Percentiles rank a stretch among this genome's conserved stretches.
phyloP scores from a whole-genome alignment of 352 stramenopile species.

The Phytophthora aleatoria region DNA sequence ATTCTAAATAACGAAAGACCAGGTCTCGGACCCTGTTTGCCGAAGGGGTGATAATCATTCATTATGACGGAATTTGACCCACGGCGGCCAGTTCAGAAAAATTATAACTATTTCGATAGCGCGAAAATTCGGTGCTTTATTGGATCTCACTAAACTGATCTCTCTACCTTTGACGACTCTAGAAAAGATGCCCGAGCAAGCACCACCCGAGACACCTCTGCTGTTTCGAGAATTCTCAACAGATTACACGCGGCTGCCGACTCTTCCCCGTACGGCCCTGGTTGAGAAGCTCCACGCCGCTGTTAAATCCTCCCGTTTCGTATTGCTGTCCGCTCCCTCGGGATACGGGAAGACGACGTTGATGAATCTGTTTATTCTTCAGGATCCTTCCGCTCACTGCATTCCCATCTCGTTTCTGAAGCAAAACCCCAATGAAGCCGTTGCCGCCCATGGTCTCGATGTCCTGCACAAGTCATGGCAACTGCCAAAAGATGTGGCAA shows the following conservation, averaged over 20 bases:
- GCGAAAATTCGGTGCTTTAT: no score
- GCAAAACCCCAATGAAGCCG: background rate
- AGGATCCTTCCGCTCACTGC: background rate
- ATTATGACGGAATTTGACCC: no score
- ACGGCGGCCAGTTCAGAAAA: no score
- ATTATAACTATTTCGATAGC: no score
- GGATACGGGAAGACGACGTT: background rate
- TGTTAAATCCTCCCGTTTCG: background rate
- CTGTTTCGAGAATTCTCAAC: background rate
- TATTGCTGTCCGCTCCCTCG: background rate
- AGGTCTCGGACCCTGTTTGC: no score
- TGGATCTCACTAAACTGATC: no score
- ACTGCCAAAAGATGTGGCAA: background rate
- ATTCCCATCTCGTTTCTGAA: background rate
- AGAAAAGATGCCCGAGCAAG: no score
- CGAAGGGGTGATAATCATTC: no score
- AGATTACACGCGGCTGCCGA: background rate
- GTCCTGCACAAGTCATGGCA: background rate
- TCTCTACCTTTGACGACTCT: no score
- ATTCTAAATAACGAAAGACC: no score
- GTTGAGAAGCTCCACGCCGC: background rate
- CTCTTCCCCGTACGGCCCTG: background rate
- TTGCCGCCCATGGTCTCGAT: background rate
- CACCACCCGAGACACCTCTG: background rate
- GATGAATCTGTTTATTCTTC: background rate